A percentile compares a stretch with the other conserved stretches of the same genome.
Evolutionary conservation across 2,329 filamentous ascomycete genomes (phyloP).

Genomic region (Aureobasidium sp.): DNA sequence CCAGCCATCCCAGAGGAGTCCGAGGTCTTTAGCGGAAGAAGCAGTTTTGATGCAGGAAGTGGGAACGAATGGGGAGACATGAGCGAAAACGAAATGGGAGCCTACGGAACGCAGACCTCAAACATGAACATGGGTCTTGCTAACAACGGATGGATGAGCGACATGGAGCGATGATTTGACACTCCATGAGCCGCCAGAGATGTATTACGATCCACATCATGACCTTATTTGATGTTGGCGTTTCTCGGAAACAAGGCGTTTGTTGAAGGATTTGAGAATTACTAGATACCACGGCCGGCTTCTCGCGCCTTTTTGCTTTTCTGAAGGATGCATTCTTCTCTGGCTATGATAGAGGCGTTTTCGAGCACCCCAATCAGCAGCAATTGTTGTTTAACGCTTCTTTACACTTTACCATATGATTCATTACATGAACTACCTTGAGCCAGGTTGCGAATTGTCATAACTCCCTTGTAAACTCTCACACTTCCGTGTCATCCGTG

Average conservation of each 20-base stretch:
- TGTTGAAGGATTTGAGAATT: conserved; percentile 13
- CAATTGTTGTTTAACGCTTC: not conserved
- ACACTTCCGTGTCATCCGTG: not conserved
- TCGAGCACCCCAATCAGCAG: not conserved
- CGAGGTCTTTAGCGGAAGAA: conserved; percentile 69
- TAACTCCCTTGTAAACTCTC: not conserved
- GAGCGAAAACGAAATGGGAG: conserved; percentile 48
- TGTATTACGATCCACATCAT: conserved; percentile 4
- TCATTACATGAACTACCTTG: not conserved
- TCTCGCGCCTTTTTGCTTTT: conserved; percentile 7
- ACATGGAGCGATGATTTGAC: not conserved
- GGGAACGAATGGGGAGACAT: conserved; percentile 59
- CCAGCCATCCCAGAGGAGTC: conserved; percentile 47
- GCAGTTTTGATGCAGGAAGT: conserved; percentile 68
- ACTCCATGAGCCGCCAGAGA: not conserved
- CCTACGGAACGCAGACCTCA: not conserved
- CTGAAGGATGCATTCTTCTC: not conserved
- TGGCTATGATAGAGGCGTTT: conserved; percentile 6
- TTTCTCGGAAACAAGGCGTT: conserved; percentile 12
- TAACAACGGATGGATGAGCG: conserved; percentile 11
- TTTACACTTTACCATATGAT: not conserved
- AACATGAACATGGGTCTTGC: conserved; percentile 8
- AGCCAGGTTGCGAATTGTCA: not conserved
- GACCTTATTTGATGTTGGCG: conserved; percentile 8
- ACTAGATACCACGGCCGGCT: conserved; percentile 13